Evolutionary conservation across 169 alveolate species (phyloP).

Genomic region (Perkinsus olseni): DNA sequence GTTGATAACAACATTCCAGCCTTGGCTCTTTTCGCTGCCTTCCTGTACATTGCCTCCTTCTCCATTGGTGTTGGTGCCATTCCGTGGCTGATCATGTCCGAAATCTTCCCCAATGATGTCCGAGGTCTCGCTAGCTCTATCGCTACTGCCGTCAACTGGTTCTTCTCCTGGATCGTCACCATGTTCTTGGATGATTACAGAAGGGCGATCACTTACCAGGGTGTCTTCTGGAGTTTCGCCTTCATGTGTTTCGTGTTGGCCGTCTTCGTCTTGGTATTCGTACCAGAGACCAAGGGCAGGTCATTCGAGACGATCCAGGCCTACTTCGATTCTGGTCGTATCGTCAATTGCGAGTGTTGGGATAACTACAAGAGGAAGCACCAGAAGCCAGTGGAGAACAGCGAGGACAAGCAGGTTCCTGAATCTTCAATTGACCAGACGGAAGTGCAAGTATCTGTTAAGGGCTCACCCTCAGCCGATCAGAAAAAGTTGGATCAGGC

Average conservation of each 20-base stretch:
- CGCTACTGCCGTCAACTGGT: background rate
- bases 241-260: background rate
- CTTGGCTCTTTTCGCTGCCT: background rate
- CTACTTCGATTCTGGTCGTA: background rate
- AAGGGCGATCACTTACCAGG: background rate
- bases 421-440: background rate
- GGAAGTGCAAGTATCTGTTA: background rate
- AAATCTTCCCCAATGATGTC: background rate
- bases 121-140: background rate
- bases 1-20: background rate
- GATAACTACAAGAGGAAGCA: background rate
- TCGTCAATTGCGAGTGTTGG: background rate
- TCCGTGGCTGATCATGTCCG: background rate
- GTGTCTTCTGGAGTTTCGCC: background rate
- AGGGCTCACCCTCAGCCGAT: background rate
- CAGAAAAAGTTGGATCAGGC: background rate
- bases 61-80: background rate
- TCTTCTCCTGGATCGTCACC: background rate
- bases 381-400: background rate
- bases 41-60: background rate
- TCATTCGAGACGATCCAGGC: background rate
- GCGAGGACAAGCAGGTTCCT: background rate
- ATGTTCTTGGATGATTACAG: background rate
- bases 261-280: background rate
- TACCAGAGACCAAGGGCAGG: background rate